Conservation (phyloP, 192 early-diverging fungal genomes). For the Cetraspora pellucida region DNA sequence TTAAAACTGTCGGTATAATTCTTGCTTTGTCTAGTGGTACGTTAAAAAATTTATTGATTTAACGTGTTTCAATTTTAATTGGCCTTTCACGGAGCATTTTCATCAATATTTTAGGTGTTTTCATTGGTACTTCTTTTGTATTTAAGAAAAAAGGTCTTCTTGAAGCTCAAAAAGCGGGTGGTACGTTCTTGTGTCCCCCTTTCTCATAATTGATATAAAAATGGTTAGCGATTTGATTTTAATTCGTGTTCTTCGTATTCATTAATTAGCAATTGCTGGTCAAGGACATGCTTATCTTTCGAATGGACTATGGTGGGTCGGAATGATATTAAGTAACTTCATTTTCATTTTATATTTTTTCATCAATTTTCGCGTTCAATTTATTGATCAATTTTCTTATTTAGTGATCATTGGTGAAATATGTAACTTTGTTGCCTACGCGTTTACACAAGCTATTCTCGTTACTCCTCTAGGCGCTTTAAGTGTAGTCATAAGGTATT, state of each 20-base stretch:
- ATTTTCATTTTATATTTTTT: conserved; percentile 2
- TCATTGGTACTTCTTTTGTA: conserved; percentile 93
- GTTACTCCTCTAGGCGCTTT: conserved; percentile 94
- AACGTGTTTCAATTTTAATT: not conserved
- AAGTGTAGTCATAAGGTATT: conserved; percentile 81
- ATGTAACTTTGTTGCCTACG: conserved; percentile 96
- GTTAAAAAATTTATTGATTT: not conserved
- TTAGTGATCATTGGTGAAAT: conserved; percentile 92
- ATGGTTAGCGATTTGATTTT: not conserved
- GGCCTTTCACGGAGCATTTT: not conserved
- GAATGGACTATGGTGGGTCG: conserved; percentile 59
- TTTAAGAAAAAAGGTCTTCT: conserved; percentile 95
- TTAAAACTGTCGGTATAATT: not conserved
- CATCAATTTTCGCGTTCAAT: not conserved
- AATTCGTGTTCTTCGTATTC: conserved; percentile 1
- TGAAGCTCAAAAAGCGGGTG: conserved; percentile 62
- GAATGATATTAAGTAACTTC: conserved; percentile 55
- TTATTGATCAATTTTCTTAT: not conserved
- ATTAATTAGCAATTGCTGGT: conserved; percentile 43
- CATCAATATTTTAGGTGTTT: conserved; percentile 54
- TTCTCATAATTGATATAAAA: not conserved
- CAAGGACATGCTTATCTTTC: conserved; percentile 58
- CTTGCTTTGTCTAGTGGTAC: not conserved
- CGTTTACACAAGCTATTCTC: conserved; percentile 95
- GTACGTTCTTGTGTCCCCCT: not conserved